Base-by-base conservation (phyloP, 768 basidiomycete species). In the Suillus bovinus region DNA sequence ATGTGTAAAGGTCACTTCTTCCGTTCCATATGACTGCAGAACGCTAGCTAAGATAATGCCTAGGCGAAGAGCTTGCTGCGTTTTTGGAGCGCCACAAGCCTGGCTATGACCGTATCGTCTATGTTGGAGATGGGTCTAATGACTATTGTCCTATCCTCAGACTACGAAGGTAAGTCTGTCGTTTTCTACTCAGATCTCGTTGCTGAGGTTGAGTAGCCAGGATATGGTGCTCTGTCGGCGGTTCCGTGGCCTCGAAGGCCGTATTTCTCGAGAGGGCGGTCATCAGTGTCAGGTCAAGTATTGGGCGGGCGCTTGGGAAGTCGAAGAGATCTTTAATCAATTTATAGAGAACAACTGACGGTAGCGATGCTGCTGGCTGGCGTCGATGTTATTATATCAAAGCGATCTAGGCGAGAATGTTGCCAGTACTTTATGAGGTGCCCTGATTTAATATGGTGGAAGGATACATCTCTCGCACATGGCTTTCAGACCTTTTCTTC, bases 241-340 rank as follows among this genome's bases (percentile, higher is more conserved):
- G 53, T 82, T 83, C 74, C 87, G 91, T 60, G 94, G 90, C 47
- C 79, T 99, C 49, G 86, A 93, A 66, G 85, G 80, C 68, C 85
- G 93, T 36, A 94, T 99, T 67, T 79, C 80, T 42, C 81, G 82
- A 55, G 92, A 97, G 63, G 91, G 91, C 3, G 91, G 91, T 13
- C 81, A 97, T 63, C 83, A 85, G 62, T 89, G 89, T 68, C 73
- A 86, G 59, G 84, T 95, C 62, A 80, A 85, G 67, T 90, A 92
- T 71, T 99, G 96, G 96, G 85, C 85, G 8, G 94, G 93, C 41
- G 96, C 95, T 49, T 99, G 96, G 96, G 94, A 98, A 73, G 88
- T 95, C 52, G 96, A 99, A 74, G 93, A 96, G 75, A 82, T 85
- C 49, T 91, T 94, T 69, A 72, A 70, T 44, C 42, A 41, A 60